A percentile compares a stretch with the other conserved stretches of the same genome.
Conservation (phyloP, 2,329 filamentous ascomycete species). For the Penicillium sp. region DNA sequence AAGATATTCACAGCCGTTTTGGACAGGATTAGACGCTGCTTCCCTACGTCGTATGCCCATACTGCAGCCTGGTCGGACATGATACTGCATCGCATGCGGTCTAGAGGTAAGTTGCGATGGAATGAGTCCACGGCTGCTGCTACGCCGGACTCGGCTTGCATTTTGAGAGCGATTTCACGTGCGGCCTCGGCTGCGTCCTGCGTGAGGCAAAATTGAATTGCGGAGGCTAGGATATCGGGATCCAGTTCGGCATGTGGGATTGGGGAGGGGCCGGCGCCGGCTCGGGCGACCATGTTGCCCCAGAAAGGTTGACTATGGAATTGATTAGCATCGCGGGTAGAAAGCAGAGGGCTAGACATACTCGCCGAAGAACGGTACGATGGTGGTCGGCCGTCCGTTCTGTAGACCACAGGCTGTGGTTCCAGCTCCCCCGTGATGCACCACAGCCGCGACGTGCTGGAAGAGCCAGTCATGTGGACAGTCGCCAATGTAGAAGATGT, state of each 20-base stretch:
- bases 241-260: slow-evolving; percentile 47
- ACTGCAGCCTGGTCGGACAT: slow-evolving; percentile 27
- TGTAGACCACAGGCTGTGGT: slow-evolving; percentile 54
- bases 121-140: slow-evolving; percentile 44
- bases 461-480: slow-evolving; percentile 59
- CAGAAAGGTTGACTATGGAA: slow-evolving; percentile 48
- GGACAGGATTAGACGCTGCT: slow-evolving; percentile 18
- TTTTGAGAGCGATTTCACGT: slow-evolving; percentile 34
- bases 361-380: slow-evolving; percentile 58
- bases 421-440: slow-evolving; percentile 58
- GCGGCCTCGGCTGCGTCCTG: slow-evolving; percentile 37
- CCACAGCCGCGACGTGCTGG: slow-evolving; percentile 51
- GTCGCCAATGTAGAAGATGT: slow-evolving; percentile 52
- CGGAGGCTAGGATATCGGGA: slow-evolving; percentile 42
- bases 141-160: slow-evolving; percentile 43
- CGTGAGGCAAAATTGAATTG: slow-evolving; percentile 45
- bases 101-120: slow-evolving; percentile 34
- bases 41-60: slow-evolving; percentile 13
- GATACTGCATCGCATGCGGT: slow-evolving; percentile 25
- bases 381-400: slow-evolving; percentile 49
- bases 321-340: background rate
- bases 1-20: slow-evolving; percentile 24
- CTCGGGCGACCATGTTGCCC: slow-evolving; percentile 50
- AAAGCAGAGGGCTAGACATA: slow-evolving; percentile 11
- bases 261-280: slow-evolving; percentile 49